These are phyloP conservation scores for Fusarium citri DNA, from an alignment of 2,329 filamentous ascomycete species.

Conservation along the genomic window DNA sequence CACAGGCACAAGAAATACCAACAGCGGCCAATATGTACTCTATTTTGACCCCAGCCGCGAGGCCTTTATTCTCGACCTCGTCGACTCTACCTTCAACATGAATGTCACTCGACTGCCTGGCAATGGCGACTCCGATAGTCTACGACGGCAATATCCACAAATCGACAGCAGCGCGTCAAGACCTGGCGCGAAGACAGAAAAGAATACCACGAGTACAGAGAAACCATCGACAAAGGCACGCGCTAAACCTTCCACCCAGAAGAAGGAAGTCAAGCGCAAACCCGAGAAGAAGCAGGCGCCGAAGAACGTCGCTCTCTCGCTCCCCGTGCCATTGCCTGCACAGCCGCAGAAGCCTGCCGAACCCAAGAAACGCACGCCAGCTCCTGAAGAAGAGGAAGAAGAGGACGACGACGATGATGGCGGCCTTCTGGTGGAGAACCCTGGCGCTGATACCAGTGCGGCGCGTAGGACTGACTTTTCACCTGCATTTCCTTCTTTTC, in stretches of 20 bases:
- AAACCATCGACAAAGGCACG: slow-evolving; percentile 45
- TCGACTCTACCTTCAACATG: slow-evolving; percentile 88
- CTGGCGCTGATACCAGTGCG: slow-evolving; percentile 59
- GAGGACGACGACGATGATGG: slow-evolving; percentile 68
- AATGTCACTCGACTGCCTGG: slow-evolving; percentile 79
- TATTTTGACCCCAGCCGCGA: slow-evolving; percentile 81
- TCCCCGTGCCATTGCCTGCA: slow-evolving; percentile 49
- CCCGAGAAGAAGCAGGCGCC: slow-evolving; percentile 53
- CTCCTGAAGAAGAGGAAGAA: slow-evolving; percentile 63
- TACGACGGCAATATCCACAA: slow-evolving; percentile 76
- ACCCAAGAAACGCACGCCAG: slow-evolving; percentile 47
- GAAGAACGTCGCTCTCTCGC: slow-evolving; percentile 51
- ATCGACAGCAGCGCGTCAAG: slow-evolving; percentile 57
- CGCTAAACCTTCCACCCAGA: slow-evolving; percentile 42
- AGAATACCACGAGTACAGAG: slow-evolving; percentile 17
- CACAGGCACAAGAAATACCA: slow-evolving; percentile 67
- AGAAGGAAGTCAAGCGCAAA: slow-evolving; percentile 49
- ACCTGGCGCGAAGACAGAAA: slow-evolving; percentile 21
- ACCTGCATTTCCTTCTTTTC: slow-evolving; percentile 59
- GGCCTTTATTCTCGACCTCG: slow-evolving; percentile 82
- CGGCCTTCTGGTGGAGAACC: slow-evolving; percentile 70
- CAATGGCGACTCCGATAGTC: slow-evolving; percentile 70
- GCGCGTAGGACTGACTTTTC: slow-evolving; percentile 58
- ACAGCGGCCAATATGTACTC: slow-evolving; percentile 71
- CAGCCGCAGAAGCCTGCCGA: slow-evolving; percentile 38